Evolutionary conservation across 148 eudicot genomes (phyloP).

Genomic region (Pharnaceum exiguum): DNA sequence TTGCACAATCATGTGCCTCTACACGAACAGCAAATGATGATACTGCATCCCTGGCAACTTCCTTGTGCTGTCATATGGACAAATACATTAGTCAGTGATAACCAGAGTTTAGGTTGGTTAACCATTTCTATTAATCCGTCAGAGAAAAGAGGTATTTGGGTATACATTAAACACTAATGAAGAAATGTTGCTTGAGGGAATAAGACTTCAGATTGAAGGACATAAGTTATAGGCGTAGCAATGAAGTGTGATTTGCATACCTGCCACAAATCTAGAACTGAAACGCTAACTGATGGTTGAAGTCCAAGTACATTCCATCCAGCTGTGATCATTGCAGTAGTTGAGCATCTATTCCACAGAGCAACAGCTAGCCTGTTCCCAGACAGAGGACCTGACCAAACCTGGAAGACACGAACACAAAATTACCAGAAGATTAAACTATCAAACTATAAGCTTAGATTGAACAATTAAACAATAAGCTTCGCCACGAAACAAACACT

Average conservation of each 20-base stretch:
- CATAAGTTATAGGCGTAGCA: no score
- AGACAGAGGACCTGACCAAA: constrained; percentile 93
- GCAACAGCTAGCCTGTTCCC: constrained; percentile 60
- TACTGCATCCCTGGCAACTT: constrained; percentile 37
- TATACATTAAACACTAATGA: no score
- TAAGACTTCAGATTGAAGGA: no score
- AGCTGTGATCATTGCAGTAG: constrained; percentile 49
- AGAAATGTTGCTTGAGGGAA: no score
- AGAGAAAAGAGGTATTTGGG: no score
- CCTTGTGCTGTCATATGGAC: constrained; percentile 48
- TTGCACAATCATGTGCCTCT: constrained; percentile 65
- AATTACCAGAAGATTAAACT: neutral
- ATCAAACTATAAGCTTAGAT: no score
- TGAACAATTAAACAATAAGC: no score
- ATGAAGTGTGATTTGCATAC: constrained; percentile 19
- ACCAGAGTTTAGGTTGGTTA: neutral
- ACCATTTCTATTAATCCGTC: no score
- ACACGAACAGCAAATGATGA: constrained; percentile 56
- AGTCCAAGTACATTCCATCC: constrained; percentile 71
- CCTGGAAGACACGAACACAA: constrained; percentile 33
- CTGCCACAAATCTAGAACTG: constrained; percentile 89
- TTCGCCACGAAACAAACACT: no score
- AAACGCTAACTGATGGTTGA: constrained; percentile 50
- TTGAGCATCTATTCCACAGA: constrained; percentile 87
- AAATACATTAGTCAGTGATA: constrained; percentile 5